phyloP scores from a whole-genome alignment of 2,329 filamentous ascomycete genomes.

The Paecilomyces sp. region DNA sequence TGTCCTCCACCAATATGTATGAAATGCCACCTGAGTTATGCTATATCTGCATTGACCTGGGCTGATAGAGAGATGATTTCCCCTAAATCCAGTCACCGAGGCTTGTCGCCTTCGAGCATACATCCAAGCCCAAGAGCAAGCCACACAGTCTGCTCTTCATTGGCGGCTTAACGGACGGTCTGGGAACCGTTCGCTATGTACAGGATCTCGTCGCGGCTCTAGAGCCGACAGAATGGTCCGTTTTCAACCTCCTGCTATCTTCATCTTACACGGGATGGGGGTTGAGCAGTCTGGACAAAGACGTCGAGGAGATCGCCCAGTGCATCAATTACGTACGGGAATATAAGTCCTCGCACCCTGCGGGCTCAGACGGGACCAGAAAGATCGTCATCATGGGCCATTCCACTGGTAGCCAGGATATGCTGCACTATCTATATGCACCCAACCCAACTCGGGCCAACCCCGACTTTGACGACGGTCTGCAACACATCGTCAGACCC shows the following conservation, averaged over 20 bases:
- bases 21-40: slow-evolving; percentile 1
- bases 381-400: slow-evolving; percentile 64
- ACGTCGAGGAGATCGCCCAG: slow-evolving; percentile 47
- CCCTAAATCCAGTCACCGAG: slow-evolving; percentile 24
- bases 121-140: slow-evolving; percentile 17
- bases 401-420: slow-evolving; percentile 62
- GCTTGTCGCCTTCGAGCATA: slow-evolving; percentile 37
- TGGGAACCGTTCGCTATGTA: slow-evolving; percentile 50
- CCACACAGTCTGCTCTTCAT: slow-evolving; percentile 51
- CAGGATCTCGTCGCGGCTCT: slow-evolving; percentile 42
- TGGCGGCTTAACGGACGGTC: slow-evolving; percentile 52
- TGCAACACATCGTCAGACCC: slow-evolving; percentile 36
- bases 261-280: slow-evolving; percentile 52
- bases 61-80: slow-evolving; percentile 1
- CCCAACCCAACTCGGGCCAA: slow-evolving; percentile 30
- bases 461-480: slow-evolving; percentile 18
- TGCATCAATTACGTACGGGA: slow-evolving; percentile 46
- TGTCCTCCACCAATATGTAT: slow-evolving; percentile 31
- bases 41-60: neutral
- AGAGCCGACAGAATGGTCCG: slow-evolving; percentile 43
- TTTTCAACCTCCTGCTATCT: slow-evolving; percentile 45
- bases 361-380: slow-evolving; percentile 16
- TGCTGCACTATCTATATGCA: slow-evolving; percentile 54
- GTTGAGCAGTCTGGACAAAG: slow-evolving; percentile 43
- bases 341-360: slow-evolving; percentile 18